Conservation (phyloP, 2,329 filamentous ascomycete species). For the Epichloe coenophiala region DNA sequence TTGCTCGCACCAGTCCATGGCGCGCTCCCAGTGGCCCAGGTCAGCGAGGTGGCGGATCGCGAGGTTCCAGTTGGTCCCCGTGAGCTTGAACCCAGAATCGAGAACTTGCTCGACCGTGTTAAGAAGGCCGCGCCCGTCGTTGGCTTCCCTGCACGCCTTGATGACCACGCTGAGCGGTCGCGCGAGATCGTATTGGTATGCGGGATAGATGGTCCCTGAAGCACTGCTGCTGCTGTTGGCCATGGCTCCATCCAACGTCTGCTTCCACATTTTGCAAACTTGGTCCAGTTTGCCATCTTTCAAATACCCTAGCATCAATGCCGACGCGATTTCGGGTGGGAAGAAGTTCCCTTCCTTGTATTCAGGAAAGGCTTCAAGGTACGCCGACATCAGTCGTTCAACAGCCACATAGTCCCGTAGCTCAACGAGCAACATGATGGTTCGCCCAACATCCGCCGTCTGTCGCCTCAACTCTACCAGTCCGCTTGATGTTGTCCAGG, state of each 20-base stretch:
- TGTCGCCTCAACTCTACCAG: conserved; percentile 14
- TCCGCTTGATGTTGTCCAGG: conserved; percentile 8
- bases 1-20: conserved; percentile 62
- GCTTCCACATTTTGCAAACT: conserved; percentile 53
- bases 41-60: conserved; percentile 56
- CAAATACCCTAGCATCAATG: conserved; percentile 55
- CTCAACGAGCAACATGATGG: conserved; percentile 21
- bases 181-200: conserved; percentile 39
- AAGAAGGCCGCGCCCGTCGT: conserved; percentile 33
- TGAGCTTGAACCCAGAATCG: conserved; percentile 56
- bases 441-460: conserved; percentile 18
- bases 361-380: conserved; percentile 27
- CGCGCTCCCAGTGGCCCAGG: conserved; percentile 45
- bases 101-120: conserved; percentile 42
- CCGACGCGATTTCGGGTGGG: conserved; percentile 42
- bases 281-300: conserved; percentile 42
- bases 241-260: conserved; percentile 41
- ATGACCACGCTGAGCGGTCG: conserved; percentile 36
- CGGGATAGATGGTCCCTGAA: conserved; percentile 24
- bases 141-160: conserved; percentile 25
- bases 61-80: conserved; percentile 69
- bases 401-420: conserved; percentile 37
- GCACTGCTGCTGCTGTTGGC: conserved; percentile 15
- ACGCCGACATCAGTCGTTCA: conserved; percentile 42
- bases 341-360: conserved; percentile 21